Evolutionary conservation across 352 stramenopile genomes (phyloP), one percentile per base, ranked within the genome.

Genomic region (Phytophthora aleatoria): DNA sequence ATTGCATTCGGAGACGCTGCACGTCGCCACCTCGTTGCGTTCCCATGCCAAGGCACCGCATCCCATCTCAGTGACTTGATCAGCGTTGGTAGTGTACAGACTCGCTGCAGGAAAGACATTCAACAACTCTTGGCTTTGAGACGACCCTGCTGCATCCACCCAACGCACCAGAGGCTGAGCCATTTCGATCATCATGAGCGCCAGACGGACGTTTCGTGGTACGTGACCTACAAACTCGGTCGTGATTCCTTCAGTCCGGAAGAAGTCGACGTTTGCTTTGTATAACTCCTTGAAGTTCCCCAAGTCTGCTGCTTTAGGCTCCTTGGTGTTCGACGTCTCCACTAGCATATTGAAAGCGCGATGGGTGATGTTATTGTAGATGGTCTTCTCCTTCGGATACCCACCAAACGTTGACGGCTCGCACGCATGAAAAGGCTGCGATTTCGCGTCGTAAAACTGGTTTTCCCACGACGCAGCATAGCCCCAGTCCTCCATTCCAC

Each of bases 401-500:
- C 95, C 95, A 7, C 90, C 90, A 76, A 94, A 98, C 6, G 84
- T 95, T 16, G 50, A 86, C 0, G 95, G 95, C 9, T 82, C 74
- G 66, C 97, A 99, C 8, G 83, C 67, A 44, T 75, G 50, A 42
- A 94, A 94, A 13, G 88, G 84, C 57, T 82, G 70, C n/a, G 50
- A 44, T 15, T 72, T 60, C 13, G 26, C 15, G 1, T 57, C 27
- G 48, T 69, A 75, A 42, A 76, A 78, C 6, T 79, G 60, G 47
- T 93, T 93, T 53, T 96, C 87, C 91, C 91, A 97, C 20, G 85
- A 96, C 2, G 79, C 88, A 8, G 93, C 93, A 69, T 99, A 99
- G 12, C 79, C 90, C 96, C 96, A 99, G 78, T 99, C 97, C 75
- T 99, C 97, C 96, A 99, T 99, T 10, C 97, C 97, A 50, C 97